Conservation (phyloP, 805 yeast species). For the Helenozyma baotianmanensis region DNA sequence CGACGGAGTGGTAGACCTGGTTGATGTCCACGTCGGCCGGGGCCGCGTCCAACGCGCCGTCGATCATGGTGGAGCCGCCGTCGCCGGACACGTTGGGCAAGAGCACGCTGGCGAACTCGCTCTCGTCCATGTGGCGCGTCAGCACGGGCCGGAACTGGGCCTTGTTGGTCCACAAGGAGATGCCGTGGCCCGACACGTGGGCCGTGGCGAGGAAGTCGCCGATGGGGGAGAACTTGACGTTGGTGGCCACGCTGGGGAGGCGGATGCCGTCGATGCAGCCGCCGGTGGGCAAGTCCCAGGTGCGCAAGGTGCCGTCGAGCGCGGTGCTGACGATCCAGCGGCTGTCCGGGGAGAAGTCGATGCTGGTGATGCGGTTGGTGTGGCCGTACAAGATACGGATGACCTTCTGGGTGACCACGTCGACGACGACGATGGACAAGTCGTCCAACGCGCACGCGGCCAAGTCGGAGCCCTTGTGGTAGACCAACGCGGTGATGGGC, state of each 20-base stretch:
- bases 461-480: conserved; percentile 79
- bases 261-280: conserved; percentile 90
- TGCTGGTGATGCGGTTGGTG: conserved; percentile 75
- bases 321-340: conserved; percentile 87
- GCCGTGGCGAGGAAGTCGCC: conserved; percentile 91
- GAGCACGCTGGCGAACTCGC: conserved; percentile 57
- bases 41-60: conserved; percentile 65
- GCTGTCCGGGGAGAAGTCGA: conserved; percentile 93
- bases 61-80: conserved; percentile 65
- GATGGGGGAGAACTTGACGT: conserved; percentile 73
- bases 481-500: conserved; percentile 72
- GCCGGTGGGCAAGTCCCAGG: conserved; percentile 98
- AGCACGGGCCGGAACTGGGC: conserved; percentile 78
- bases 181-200: conserved; percentile 86
- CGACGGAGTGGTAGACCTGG: conserved; percentile 46
- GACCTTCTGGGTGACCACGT: conserved; percentile 71
- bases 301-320: conserved; percentile 81
- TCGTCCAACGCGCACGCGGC: conserved; percentile 85
- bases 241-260: conserved; percentile 75
- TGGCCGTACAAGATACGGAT: conserved; percentile 91
- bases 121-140: conserved; percentile 70
- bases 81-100: conserved; percentile 79
- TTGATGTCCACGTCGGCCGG: conserved; percentile 29
- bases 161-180: conserved; percentile 86
- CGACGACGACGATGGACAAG: conserved; percentile 76